Conservation (phyloP, 345 rosid genomes). For the Populus pruinosa region DNA sequence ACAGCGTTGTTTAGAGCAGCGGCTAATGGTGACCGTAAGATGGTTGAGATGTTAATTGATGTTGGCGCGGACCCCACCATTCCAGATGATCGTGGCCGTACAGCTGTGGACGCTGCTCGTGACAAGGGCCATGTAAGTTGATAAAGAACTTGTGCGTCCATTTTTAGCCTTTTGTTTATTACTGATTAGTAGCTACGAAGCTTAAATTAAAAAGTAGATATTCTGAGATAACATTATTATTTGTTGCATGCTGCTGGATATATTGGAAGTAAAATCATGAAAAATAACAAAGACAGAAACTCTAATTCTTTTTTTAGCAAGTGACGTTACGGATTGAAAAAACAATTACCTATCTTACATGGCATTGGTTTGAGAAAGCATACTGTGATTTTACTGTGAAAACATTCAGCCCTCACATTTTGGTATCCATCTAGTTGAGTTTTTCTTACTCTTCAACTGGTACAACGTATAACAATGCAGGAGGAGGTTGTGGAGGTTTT, state of each 20-base stretch:
- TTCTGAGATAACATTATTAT: too few relatives aligned
- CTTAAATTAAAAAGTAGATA: too few relatives aligned
- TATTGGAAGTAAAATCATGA: not conserved
- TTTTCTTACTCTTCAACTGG: not conserved
- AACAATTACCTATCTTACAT: too few relatives aligned
- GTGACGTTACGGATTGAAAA: too few relatives aligned
- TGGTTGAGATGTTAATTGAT: constrained; percentile 41
- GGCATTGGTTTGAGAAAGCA: not conserved
- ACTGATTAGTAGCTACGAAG: too few relatives aligned
- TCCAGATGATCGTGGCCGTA: constrained; percentile 44
- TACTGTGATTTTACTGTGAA: not conserved
- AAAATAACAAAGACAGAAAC: too few relatives aligned
- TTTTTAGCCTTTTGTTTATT: too few relatives aligned
- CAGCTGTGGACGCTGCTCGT: constrained; percentile 37
- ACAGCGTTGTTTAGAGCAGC: constrained; percentile 36
- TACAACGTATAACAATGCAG: constrained; percentile 9
- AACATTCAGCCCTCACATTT: not conserved
- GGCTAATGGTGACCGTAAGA: constrained; percentile 40
- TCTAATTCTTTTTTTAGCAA: too few relatives aligned
- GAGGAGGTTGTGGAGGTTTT: constrained; percentile 23
- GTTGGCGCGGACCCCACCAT: constrained; percentile 40
- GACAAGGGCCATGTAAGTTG: constrained; percentile 41
- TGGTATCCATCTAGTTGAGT: not conserved
- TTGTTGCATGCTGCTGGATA: too few relatives aligned
- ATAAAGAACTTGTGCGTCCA: too few relatives aligned